phyloP scores from a whole-genome alignment of 164 flowering plant species.

The Macadamia integrifolia region DNA sequence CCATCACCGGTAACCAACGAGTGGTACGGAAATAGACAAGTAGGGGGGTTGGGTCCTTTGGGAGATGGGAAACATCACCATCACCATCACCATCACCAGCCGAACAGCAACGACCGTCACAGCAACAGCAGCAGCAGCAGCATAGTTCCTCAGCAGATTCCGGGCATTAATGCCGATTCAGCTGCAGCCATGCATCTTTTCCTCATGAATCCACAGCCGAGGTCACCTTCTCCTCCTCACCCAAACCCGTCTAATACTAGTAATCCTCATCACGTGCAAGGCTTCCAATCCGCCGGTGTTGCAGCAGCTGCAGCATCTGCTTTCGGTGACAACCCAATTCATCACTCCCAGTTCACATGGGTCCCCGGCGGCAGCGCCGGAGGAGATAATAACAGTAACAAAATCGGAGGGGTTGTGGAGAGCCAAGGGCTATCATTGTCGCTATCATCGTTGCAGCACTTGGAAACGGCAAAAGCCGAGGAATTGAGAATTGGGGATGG shows the following conservation, averaged over 20 bases:
- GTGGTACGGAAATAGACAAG: conserved; percentile 42
- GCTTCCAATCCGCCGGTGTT: conserved; percentile 15
- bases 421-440: conserved; percentile 72
- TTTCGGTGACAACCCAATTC: background rate
- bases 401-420: conserved; percentile 37
- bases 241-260: conserved; percentile 13
- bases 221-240: conserved; percentile 41
- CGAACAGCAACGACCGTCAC: conserved; percentile 18
- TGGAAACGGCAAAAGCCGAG: conserved; percentile 62
- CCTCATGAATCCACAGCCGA: conserved; percentile 66
- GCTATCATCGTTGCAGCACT: conserved; percentile 51
- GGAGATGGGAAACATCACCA: conserved; percentile 27
- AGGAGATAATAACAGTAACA: conserved; percentile 14
- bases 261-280: conserved; percentile 21
- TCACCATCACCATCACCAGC: too few species aligned
- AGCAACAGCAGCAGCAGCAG: background rate
- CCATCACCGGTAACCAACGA: conserved; percentile 20
- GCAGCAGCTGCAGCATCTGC: background rate
- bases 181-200: conserved; percentile 97
- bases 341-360: conserved; percentile 26
- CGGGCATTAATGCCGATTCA: conserved; percentile 56
- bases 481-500: conserved; percentile 55
- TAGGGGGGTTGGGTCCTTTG: conserved; percentile 29
- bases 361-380: conserved; percentile 7
- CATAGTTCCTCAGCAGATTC: conserved; percentile 37